Evolutionary conservation across 2,329 filamentous ascomycete species (phyloP), one percentile per base, ranked within the genome.

Genomic region (Aspergillus cejpii): DNA sequence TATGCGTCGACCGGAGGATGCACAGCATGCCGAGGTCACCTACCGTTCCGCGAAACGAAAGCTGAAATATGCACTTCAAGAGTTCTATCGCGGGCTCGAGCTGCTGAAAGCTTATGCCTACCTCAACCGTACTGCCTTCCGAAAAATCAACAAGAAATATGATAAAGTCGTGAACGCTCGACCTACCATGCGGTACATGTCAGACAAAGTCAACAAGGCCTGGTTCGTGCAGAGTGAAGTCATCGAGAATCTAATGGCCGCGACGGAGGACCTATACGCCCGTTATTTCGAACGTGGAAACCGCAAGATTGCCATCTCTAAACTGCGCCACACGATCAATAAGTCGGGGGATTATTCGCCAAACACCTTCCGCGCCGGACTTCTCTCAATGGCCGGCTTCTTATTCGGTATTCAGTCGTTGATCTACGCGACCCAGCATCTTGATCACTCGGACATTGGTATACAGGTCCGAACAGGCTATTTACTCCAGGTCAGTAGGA

Each of bases 131-230:
- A 95, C 88, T 0, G 92, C 89, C 0, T 97, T 97, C 61, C 83
- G 90, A 24, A 98, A 98, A 66, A 88, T 98, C 62, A 96, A 94
- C 69, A 98, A 98, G 67, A 98, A 98, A 68, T 97, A 94, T 63
- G 90, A 97, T 74, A 98, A 97, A 70, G 81, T 85, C 2, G 81
- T 89, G 45, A 80, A 89, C 56, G 84, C 88, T 31, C 79, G 84
- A 8, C 87, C 87, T 0, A 78, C 84, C 0, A 78, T 85, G 60
- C 79, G 84, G 21, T 97, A 91, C 65, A 86, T 96, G 79, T 84
- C 83, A 24, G 90, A 96, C 56, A 91, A 91, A 61, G 89, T 98
- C 56, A 91, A 87, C 70, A 83, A 84, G 51, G 79, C 90, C 1
- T 88, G 87, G 77, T 98, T 98, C 59, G 91, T 96, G 31, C 84